phyloP scores from a whole-genome alignment of 345 rosid species.

The Ricinus communis region DNA sequence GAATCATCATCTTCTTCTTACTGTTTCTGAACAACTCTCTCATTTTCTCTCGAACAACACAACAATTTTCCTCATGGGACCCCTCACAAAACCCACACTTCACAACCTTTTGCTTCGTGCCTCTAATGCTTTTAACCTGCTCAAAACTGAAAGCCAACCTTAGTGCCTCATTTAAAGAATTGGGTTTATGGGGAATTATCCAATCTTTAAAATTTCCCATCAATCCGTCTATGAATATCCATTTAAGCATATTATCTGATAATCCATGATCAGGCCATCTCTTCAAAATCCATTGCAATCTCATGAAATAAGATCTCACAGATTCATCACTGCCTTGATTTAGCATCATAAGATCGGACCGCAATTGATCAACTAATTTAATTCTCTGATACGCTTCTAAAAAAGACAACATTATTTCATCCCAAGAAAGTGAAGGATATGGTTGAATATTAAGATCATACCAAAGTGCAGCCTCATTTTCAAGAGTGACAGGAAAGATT shows the following conservation, averaged over 20 bases:
- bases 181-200: conserved; percentile 32
- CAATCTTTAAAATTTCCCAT: conserved; percentile 28
- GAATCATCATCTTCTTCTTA: conserved; percentile 1
- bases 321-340: conserved; percentile 32
- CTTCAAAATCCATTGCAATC: conserved; percentile 36
- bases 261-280: conserved; percentile 36
- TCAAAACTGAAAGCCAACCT: conserved; percentile 36
- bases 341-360: conserved; percentile 26
- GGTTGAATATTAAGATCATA: conserved; percentile 45
- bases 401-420: conserved; percentile 33
- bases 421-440: conserved; percentile 35
- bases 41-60: conserved; percentile 29
- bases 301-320: conserved; percentile 39
- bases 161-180: conserved; percentile 30
- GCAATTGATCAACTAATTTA: conserved; percentile 21
- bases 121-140: conserved; percentile 25
- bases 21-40: conserved; percentile 26
- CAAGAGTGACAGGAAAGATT: conserved; percentile 44
- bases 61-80: conserved; percentile 25
- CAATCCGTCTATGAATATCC: conserved; percentile 35
- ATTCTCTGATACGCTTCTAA: conserved; percentile 31
- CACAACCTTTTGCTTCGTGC: not conserved
- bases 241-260: conserved; percentile 24
- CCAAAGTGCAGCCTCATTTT: conserved; percentile 42
- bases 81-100: conserved; percentile 36